Evolutionary conservation across 306 rosid species (phyloP), one percentile per base, ranked within the genome.

Genomic region (Arachis hypogaea): DNA sequence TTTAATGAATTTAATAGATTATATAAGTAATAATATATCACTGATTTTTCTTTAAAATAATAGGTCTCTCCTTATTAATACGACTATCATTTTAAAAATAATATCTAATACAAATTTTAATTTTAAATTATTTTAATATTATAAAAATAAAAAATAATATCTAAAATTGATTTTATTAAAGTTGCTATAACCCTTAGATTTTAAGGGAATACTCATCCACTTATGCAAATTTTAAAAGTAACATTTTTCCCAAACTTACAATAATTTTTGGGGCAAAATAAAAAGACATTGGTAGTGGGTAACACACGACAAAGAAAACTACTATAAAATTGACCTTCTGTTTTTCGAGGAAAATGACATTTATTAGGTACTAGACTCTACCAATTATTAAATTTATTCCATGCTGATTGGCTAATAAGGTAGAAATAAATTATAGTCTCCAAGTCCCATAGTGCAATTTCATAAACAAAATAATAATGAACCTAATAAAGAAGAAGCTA

Each of bases 241-340:
- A 82, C 88, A 85, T 18, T 36, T 46, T 29, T 49, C 82, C 88
- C 59, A 52, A 36, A 81, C 74, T 81, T 56, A 67, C 78, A 9
- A 16, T 7, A 66, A 43, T 80, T 75, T 14, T 63, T 11, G 45
- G 74, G 74, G 72, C 85, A 83, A 67, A 82, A 52, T 63, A 62
- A 67, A 81, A 49, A 22, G 28, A 68, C 36, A 16, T 59, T 11
- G 74, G 44, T 59, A 45, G 82, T 59, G 51, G 80, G 74, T 7
- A 18, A 75, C 60, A 46, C 80, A 76, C 66, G 43, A 74, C 78
- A 63, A 73, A 55, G 59, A 43, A 54, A 33, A 71, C 62, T 38
- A 69, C 52, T 72, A 38, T 64, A 40, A 61, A 50, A n/a, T 52
- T 44, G 10, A 22, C 33, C 11, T 22, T 33, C 16, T 49, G 7